Percentiles rank a stretch among this genome's conserved stretches.
These are phyloP conservation scores for Trichophaea hybrida DNA, from an alignment of 2,329 filamentous ascomycete genomes.

Conservation along the genomic window DNA sequence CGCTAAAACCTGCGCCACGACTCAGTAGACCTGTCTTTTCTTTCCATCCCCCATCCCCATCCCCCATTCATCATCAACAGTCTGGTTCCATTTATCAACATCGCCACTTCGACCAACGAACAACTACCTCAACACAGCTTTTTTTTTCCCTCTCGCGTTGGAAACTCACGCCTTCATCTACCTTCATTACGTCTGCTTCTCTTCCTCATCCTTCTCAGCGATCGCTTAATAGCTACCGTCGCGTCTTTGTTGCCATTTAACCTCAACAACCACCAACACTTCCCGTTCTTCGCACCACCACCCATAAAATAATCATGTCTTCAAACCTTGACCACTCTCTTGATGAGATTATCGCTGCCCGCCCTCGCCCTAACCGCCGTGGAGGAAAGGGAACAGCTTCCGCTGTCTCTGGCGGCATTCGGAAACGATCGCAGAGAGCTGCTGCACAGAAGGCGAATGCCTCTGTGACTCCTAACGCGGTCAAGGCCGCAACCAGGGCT, in stretches of 20 bases:
- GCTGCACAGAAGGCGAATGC: conserved; percentile 26
- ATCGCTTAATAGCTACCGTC: not conserved
- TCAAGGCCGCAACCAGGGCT: conserved; percentile 44
- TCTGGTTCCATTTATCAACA: not conserved
- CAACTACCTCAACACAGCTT: not conserved
- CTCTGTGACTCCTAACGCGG: conserved; percentile 40
- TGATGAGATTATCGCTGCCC: conserved; percentile 85
- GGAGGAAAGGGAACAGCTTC: conserved; percentile 30
- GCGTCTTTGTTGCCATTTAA: not conserved
- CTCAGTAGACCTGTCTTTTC: not conserved
- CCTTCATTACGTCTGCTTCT: not conserved
- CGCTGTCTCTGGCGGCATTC: conserved; percentile 53
- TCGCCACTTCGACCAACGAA: not conserved
- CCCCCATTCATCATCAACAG: not conserved
- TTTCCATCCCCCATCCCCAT: not conserved
- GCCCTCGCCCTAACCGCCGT: conserved; percentile 43
- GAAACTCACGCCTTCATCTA: not conserved
- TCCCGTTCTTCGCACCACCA: not conserved
- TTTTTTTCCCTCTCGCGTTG: not conserved
- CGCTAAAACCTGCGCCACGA: not conserved
- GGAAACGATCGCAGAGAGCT: conserved; percentile 27
- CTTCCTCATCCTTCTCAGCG: not conserved
- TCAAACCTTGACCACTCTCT: conserved; percentile 94
- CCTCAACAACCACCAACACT: not conserved
- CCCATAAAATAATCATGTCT: conserved; percentile 46